Base-by-base conservation (phyloP, 164 flowering plant species). In the Chloranthus sessilifolius region DNA sequence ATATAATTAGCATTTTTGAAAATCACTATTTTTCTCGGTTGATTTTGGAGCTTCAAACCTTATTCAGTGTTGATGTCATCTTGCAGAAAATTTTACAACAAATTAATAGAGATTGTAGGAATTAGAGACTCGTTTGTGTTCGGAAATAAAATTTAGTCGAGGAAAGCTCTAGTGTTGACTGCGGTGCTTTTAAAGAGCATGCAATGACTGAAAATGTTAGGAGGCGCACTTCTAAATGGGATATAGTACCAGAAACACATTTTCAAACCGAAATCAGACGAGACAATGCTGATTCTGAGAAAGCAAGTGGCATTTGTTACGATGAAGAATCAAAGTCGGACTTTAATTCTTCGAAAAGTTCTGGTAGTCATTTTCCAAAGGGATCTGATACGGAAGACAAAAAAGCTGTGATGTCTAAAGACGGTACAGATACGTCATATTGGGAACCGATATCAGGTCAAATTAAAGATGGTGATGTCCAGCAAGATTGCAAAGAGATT, bases 141-240 rank as follows among this genome's bases (percentile, higher is more conserved):
- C n/a, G n/a, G n/a, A n/a, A n/a, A n/a, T n/a, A n/a, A n/a, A n/a
- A n/a, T n/a, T n/a, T n/a, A n/a, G n/a, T n/a, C n/a, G n/a, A n/a
- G n/a, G 39, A 33, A 52, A 45, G 50, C 23, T 37, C n/a, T 26
- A 31, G 41, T 29, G 14, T 37, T 26, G 27, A 46, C 19, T n/a
- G n/a, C n/a, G 12, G 43, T 57, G 46, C 43, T 47, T 31, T 24
- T 15, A 24, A 12, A 42, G 35, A 33, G 33, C 31, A 39, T 25
- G 23, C 58, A 21, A 71, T 68, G 75, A 59, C 65, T 43, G 74
- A 65, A 52, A 59, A 60, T 41, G 64, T 49, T 40, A 57, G 71
- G 55, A 69, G 55, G 37, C 62, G 66, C 24, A 59, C 31, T 23
- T 79, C 88, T 31, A 72, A 69, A 55, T 79, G 95, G 88, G 85